A percentile compares a stretch with the other conserved stretches of the same genome.
Conservation (phyloP, 495 filamentous ascomycete species). For the Parmelia sp. region DNA sequence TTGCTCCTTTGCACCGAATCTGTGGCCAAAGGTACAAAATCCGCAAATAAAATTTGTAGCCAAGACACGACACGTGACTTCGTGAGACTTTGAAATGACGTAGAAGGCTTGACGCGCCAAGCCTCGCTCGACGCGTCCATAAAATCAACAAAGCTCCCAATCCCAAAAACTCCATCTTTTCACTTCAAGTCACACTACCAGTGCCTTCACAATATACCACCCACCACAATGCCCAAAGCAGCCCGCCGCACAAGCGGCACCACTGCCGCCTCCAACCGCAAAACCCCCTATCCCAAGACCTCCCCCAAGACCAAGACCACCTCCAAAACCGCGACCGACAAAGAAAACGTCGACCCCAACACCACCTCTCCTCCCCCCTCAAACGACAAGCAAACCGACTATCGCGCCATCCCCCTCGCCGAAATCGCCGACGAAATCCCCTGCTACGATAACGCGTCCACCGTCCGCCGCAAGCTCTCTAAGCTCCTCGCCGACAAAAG, state of each 20-base stretch:
- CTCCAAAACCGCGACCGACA: constrained; percentile 13
- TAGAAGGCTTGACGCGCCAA: background rate
- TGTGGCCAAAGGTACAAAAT: no score
- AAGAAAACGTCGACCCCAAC: constrained; percentile 23
- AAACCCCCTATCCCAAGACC: constrained; percentile 21
- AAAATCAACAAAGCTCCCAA: background rate
- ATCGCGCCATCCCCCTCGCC: constrained; percentile 21
- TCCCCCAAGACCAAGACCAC: constrained; percentile 9
- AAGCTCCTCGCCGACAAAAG: constrained; percentile 19
- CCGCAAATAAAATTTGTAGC: no score
- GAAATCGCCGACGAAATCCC: constrained; percentile 22
- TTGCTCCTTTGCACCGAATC: no score
- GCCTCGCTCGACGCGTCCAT: background rate
- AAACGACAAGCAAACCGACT: constrained; percentile 15
- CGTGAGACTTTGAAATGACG: background rate
- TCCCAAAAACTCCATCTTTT: background rate
- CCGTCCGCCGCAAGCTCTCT: constrained; percentile 25
- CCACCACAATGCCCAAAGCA: constrained; percentile 21
- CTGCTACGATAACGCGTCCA: constrained; percentile 25
- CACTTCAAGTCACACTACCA: background rate
- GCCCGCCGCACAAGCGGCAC: constrained; percentile 34
- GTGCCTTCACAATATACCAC: background rate
- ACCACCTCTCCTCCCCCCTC: constrained; percentile 1
- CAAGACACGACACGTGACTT: background rate
- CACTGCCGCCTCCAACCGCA: constrained; percentile 4